Evolutionary conservation across 805 yeast genomes (phyloP), one percentile per base, ranked within the genome.

Genomic region (Yamadazyma phyllophila): DNA sequence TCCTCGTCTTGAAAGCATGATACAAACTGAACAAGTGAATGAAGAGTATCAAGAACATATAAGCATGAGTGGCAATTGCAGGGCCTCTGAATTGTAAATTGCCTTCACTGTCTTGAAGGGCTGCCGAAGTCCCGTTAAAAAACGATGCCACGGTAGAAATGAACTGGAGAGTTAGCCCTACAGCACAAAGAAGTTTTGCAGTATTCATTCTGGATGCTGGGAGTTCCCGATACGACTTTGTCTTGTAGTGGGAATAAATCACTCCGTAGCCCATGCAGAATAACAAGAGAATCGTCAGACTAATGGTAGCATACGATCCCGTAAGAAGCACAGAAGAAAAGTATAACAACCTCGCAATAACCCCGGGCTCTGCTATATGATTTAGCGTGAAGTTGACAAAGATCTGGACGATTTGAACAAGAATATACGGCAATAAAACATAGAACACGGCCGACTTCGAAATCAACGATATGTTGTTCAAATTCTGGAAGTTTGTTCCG

Each of bases 241-340:
- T 54, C 1, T 56, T 57, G 30, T 46, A 48, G 32, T 58, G 61
- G 46, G 57, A 60, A 46, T 61, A 66, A 17, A 64, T 46, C 4
- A 65, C 67, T 2, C 71, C 71, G 41, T 61, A 65, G 1, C 71
- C 71, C 70, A 65, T 65, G 27, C 66, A 49, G 41, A 66, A 62
- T 29, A 63, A 37, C 31, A 65, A 55, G 12, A 56, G 36, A 37
- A 56, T 44, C 37, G 47, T 57, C 9, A 49, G 41, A n/a, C 46
- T 10, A 6, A 46, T 33, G 10, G 45, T 20, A 2, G 7, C 20
- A 36, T 47, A 58, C 27, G 45, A 46, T 7, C 53, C 54, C 44
- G 3, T 26, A 13, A 14, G 29, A 15, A 10, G 31, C 26, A 26
- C 44, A 16, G 37, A 26, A 15, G 38, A 24, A 12, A 39, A 15